Conservation (phyloP, 2,329 filamentous ascomycete species). For the Diplodia corticola region DNA sequence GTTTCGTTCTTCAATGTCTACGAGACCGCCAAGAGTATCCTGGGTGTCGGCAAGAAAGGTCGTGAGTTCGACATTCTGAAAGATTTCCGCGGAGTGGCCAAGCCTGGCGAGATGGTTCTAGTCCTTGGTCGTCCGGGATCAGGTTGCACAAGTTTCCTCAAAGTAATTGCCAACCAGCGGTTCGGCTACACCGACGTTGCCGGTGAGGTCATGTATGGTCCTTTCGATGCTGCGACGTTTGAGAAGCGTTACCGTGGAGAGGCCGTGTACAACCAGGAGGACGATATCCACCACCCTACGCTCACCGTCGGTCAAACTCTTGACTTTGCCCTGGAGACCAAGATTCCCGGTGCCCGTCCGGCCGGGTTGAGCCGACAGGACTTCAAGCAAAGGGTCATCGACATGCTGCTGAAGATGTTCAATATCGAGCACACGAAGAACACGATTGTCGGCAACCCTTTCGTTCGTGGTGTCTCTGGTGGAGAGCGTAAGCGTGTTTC, state of each 20-base stretch:
- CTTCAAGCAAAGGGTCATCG: slow-evolving; percentile 75
- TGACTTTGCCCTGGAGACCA: slow-evolving; percentile 79
- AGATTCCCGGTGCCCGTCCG: slow-evolving; percentile 78
- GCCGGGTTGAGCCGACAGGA: slow-evolving; percentile 69
- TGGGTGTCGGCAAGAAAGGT: slow-evolving; percentile 68
- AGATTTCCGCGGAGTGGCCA: slow-evolving; percentile 60
- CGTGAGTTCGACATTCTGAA: slow-evolving; percentile 72
- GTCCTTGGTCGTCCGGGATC: slow-evolving; percentile 74
- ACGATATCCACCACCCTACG: slow-evolving; percentile 82
- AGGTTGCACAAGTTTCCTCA: slow-evolving; percentile 57
- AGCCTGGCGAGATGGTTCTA: slow-evolving; percentile 83
- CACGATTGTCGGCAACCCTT: slow-evolving; percentile 81
- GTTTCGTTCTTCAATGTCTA: slow-evolving; percentile 74
- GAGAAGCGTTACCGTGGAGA: slow-evolving; percentile 73
- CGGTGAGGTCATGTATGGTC: slow-evolving; percentile 76
- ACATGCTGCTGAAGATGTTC: slow-evolving; percentile 83
- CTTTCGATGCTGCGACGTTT: slow-evolving; percentile 70
- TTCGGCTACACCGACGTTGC: slow-evolving; percentile 61
- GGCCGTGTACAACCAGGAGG: slow-evolving; percentile 82
- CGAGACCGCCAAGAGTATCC: slow-evolving; percentile 61
- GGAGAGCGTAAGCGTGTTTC: slow-evolving; percentile 79
- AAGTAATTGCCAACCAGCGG: slow-evolving; percentile 56
- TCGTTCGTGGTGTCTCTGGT: slow-evolving; percentile 77
- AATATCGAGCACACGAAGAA: slow-evolving; percentile 86
- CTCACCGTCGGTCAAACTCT: slow-evolving; percentile 87